Conservation (phyloP, 768 basidiomycete species). For the Amanita inopinata region DNA sequence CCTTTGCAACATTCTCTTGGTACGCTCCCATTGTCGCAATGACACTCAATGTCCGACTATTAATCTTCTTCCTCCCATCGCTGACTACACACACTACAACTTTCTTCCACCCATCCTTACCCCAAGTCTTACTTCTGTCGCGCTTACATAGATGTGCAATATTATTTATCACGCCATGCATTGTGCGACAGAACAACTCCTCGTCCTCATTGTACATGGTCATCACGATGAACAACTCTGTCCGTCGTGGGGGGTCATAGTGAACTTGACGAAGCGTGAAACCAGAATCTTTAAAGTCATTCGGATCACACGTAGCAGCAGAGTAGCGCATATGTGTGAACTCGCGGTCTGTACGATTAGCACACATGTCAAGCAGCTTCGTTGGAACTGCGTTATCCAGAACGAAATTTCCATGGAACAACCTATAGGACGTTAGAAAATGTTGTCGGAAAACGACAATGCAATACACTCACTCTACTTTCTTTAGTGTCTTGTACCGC, state of each 20-base stretch:
- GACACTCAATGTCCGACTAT: slow-evolving; percentile 72
- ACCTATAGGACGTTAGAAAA: slow-evolving; percentile 23
- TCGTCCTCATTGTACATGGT: slow-evolving; percentile 98
- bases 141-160: slow-evolving; percentile 82
- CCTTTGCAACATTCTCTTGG: slow-evolving; percentile 89
- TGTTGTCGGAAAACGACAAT: neutral
- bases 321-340: slow-evolving; percentile 96
- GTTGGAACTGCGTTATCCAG: slow-evolving; percentile 83
- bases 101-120: slow-evolving; percentile 97
- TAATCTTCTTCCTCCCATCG: slow-evolving; percentile 80
- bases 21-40: slow-evolving; percentile 92
- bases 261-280: slow-evolving; percentile 88
- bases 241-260: slow-evolving; percentile 83
- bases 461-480: slow-evolving; percentile 63
- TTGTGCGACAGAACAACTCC: slow-evolving; percentile 81
- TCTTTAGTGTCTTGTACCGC: slow-evolving; percentile 89
- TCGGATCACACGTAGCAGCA: slow-evolving; percentile 93
- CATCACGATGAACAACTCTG: slow-evolving; percentile 95
- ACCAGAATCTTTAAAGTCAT: slow-evolving; percentile 72
- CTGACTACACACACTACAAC: slow-evolving; percentile 90
- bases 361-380: slow-evolving; percentile 82
- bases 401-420: slow-evolving; percentile 92
- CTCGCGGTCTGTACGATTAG: slow-evolving; percentile 71
- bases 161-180: slow-evolving; percentile 96
- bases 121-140: slow-evolving; percentile 89